Percentiles rank a stretch among this genome's conserved stretches.
phyloP scores from a whole-genome alignment of 176 grass and related monocot genomes.

The Zoysia japonica region DNA sequence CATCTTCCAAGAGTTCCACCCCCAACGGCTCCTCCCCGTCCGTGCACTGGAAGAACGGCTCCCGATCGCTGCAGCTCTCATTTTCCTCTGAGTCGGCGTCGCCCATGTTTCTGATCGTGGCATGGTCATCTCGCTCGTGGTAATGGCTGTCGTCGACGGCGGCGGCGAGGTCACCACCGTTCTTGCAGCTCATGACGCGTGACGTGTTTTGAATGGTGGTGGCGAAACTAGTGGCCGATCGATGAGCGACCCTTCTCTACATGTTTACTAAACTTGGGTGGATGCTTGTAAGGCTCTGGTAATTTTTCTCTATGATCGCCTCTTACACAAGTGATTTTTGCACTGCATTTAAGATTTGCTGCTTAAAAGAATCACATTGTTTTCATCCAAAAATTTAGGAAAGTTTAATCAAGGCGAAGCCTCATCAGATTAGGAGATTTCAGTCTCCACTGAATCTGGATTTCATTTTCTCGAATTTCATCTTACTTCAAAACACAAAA shows the following conservation, averaged over 20 bases:
- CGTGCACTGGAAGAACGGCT: slow-evolving; percentile 58
- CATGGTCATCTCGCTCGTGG: not conserved
- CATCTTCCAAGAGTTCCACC: not conserved
- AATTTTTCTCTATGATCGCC: not conserved
- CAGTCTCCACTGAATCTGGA: too few species aligned
- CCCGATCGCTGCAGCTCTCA: not conserved
- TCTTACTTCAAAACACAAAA: too few species aligned
- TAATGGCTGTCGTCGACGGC: not conserved
- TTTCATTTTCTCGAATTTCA: too few species aligned
- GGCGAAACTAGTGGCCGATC: slow-evolving; percentile 43
- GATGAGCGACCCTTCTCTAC: slow-evolving; percentile 26
- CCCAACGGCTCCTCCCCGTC: slow-evolving; percentile 52
- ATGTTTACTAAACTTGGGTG: slow-evolving; percentile 45
- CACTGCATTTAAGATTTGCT: too few species aligned
- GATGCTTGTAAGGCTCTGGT: slow-evolving; percentile 32
- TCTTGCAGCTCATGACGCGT: slow-evolving; percentile 25
- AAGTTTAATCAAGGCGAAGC: too few species aligned
- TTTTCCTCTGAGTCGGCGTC: not conserved
- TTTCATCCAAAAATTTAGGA: too few species aligned
- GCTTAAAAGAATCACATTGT: too few species aligned
- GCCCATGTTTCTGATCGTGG: not conserved
- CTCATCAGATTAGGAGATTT: too few species aligned
- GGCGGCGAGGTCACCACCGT: slow-evolving; percentile 17
- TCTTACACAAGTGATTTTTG: too few species aligned
- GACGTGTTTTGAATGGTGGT: slow-evolving; percentile 37